Percentiles rank a stretch among this genome's conserved stretches.
These are phyloP conservation scores for Esteya vermicola DNA, from an alignment of 2,329 filamentous ascomycete species.

Conservation along the genomic window DNA sequence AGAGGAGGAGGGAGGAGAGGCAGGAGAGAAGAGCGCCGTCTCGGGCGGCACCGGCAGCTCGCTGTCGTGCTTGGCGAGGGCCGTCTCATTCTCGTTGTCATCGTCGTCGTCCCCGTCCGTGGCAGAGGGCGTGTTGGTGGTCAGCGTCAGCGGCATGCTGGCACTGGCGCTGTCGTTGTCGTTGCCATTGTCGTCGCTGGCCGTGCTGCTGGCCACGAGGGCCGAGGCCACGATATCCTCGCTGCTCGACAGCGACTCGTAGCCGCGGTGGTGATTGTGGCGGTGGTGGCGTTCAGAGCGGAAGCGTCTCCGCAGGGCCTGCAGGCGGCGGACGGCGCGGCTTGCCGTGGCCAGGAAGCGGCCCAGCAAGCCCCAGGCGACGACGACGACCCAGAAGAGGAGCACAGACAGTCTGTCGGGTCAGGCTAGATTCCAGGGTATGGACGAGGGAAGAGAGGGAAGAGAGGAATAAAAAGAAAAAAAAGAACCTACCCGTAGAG, in stretches of 20 bases:
- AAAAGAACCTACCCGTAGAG: constrained; percentile 21
- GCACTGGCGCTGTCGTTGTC: neutral
- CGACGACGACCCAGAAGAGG: constrained; percentile 25
- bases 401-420: constrained; percentile 12
- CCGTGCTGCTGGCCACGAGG: neutral
- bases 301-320: too few relatives aligned
- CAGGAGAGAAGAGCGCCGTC: constrained; percentile 4
- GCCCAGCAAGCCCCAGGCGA: constrained; percentile 9
- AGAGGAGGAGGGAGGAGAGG: too few relatives aligned
- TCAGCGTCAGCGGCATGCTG: neutral
- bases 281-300: too few relatives aligned
- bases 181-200: neutral
- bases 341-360: neutral
- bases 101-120: neutral
- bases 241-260: neutral
- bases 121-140: neutral
- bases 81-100: constrained; percentile 1
- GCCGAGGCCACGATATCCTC: too few relatives aligned
- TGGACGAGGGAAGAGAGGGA: neutral
- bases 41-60: neutral
- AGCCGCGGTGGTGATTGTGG: neutral
- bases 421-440: neutral
- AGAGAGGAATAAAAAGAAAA: too few relatives aligned
- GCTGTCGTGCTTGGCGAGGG: neutral
- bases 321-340: neutral